A percentile compares a stretch with the other conserved stretches of the same genome.
Conservation (phyloP, 1,284 basidiomycete genomes). For the Fomes fomentarius region DNA sequence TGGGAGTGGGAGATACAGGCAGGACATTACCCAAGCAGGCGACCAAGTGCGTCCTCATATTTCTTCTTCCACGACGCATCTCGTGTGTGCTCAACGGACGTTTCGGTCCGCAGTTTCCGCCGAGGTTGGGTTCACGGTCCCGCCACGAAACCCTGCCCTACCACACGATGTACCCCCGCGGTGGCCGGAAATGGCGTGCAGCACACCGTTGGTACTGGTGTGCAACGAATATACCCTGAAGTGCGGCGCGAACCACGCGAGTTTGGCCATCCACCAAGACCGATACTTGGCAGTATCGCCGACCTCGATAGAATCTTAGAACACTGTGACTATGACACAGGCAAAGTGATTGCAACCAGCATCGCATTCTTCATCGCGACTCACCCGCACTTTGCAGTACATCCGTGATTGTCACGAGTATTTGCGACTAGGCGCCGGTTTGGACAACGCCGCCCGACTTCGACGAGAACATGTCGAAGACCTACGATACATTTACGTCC, state of each 20-base stretch:
- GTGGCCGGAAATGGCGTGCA: constrained; percentile 34
- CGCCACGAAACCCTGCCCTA: constrained; percentile 73
- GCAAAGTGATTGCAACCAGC: no score
- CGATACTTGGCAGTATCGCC: constrained; percentile 77
- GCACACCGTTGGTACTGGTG: constrained; percentile 68
- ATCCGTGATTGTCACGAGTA: constrained; percentile 81
- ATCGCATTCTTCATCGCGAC: not conserved
- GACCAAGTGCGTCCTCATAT: constrained; percentile 57
- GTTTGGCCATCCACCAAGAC: constrained; percentile 81
- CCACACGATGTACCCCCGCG: constrained; percentile 50
- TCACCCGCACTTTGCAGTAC: constrained; percentile 46
- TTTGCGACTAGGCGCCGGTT: constrained; percentile 64
- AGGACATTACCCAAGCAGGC: constrained; percentile 87
- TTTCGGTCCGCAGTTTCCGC: constrained; percentile 64
- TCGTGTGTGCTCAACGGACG: not conserved
- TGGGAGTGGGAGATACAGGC: constrained; percentile 94
- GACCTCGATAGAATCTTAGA: constrained; percentile 90
- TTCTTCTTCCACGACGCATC: constrained; percentile 3
- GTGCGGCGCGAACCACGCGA: constrained; percentile 59
- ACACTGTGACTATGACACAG: constrained; percentile 83
- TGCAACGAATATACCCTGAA: constrained; percentile 78
- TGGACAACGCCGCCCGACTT: constrained; percentile 63
- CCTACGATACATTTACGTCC: constrained; percentile 70
- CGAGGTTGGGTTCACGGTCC: constrained; percentile 59
- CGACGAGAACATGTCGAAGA: constrained; percentile 60